Conservation (phyloP, 176 grass and related monocot species). For the Pontederia paniculata region DNA sequence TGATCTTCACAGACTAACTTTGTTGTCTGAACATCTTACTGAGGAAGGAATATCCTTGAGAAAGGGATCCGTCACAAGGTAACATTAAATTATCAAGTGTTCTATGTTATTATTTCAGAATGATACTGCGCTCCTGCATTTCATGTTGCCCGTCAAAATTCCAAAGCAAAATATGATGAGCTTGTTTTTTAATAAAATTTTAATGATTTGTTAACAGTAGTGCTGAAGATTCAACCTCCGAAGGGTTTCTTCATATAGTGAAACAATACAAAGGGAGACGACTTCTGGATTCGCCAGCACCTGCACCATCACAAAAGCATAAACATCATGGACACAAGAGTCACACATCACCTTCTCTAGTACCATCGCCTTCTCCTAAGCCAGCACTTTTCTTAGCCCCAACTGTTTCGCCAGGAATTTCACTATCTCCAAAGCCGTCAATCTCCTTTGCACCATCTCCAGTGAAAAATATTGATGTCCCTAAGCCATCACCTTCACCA, state of each 20-base stretch:
- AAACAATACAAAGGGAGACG: constrained; percentile 19
- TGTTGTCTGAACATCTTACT: not conserved
- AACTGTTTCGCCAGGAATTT: constrained; percentile 1
- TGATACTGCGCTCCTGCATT: too few relatives aligned
- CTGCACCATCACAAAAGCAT: constrained; percentile 10
- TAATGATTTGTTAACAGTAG: constrained; percentile 16
- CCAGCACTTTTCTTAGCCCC: constrained; percentile 16
- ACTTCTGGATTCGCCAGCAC: constrained; percentile 7
- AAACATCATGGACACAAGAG: not conserved
- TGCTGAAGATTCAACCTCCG: constrained; percentile 9
- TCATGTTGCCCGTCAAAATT: too few relatives aligned
- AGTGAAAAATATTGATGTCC: constrained; percentile 11
- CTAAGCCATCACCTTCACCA: constrained; percentile 21
- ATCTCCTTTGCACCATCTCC: constrained; percentile 19
- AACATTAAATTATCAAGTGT: not conserved
- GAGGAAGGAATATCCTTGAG: not conserved
- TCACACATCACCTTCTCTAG: not conserved
- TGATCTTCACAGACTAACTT: not conserved
- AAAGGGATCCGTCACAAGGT: not conserved
- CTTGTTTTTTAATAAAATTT: not conserved
- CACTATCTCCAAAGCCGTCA: constrained; percentile 3
- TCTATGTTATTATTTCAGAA: too few relatives aligned
- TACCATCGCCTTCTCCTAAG: constrained; percentile 21
- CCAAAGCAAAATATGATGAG: too few relatives aligned
- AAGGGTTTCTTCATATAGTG: constrained; percentile 32